Percentiles rank a stretch among this genome's conserved stretches.
phyloP scores from a whole-genome alignment of 345 rosid genomes.

The Toxicodendron radicans region DNA sequence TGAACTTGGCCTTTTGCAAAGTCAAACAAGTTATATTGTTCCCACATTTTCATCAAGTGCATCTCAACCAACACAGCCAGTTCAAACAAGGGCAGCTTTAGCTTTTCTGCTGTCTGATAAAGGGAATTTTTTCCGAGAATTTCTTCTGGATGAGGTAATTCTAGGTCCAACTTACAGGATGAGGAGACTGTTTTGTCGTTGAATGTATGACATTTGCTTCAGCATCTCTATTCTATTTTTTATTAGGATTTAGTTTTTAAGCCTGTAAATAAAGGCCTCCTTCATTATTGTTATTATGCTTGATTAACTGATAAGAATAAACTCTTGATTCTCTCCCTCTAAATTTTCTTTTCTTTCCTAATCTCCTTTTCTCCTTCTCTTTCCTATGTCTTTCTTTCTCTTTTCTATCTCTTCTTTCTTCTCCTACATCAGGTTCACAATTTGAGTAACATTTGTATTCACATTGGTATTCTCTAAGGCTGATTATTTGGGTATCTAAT shows the following conservation, averaged over 20 bases:
- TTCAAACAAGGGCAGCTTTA: constrained; percentile 89
- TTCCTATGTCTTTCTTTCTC: too few species aligned
- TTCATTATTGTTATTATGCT: too few species aligned
- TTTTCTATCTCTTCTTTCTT: too few species aligned
- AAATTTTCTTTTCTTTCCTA: neutral
- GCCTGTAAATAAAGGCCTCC: too few species aligned
- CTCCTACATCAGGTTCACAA: neutral
- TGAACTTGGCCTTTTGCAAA: constrained; percentile 71
- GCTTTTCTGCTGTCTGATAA: constrained; percentile 79
- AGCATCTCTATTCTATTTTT: neutral
- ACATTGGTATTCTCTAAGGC: neutral
- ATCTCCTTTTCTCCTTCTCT: neutral
- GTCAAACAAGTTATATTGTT: constrained; percentile 30
- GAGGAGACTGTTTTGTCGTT: constrained; percentile 8
- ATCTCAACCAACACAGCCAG: constrained; percentile 55
- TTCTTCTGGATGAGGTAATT: constrained; percentile 92
- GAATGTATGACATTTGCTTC: neutral
- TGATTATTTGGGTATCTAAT: constrained; percentile 11
- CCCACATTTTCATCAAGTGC: constrained; percentile 41
- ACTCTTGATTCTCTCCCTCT: too few species aligned
- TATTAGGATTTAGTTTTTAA: neutral
- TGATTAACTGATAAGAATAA: too few species aligned
- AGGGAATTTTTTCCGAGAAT: constrained; percentile 90
- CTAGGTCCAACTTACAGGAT: neutral
- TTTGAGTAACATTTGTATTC: neutral